Percentiles rank a stretch among this genome's conserved stretches.
phyloP scores from a whole-genome alignment of 2,329 filamentous ascomycete species.

The Teratosphaeria destructans region DNA sequence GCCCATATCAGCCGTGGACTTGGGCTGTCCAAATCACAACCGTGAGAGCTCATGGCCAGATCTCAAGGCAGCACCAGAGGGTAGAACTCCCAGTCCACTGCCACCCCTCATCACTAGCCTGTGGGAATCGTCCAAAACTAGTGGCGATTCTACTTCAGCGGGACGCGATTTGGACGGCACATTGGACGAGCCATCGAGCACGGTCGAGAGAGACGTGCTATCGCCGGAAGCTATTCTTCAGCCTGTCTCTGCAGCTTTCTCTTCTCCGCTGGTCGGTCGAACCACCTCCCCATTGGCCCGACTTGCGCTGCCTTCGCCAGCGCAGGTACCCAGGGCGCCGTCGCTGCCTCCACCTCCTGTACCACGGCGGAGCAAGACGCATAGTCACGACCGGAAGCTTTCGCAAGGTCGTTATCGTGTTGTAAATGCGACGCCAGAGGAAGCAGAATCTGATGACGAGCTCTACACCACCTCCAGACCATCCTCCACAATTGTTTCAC shows the following conservation, averaged over 20 bases:
- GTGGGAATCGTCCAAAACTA: background rate
- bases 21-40: background rate
- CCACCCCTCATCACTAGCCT: background rate
- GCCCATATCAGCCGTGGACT: too few relatives aligned
- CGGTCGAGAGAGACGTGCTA: background rate
- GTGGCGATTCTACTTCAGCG: background rate
- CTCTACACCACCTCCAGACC: constrained; percentile 1
- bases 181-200: background rate
- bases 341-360: background rate
- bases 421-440: background rate
- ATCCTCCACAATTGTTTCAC: background rate
- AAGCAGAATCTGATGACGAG: constrained; percentile 1
- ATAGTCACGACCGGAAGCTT: background rate
- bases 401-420: background rate
- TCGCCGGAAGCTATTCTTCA: background rate
- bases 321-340: background rate
- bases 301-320: background rate
- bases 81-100: background rate
- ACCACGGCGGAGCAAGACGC: background rate
- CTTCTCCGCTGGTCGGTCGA: background rate
- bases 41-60: background rate
- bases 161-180: background rate
- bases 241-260: background rate
- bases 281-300: background rate
- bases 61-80: background rate